phyloP scores from a whole-genome alignment of 257 asterid genomes.

The Scutellaria baicalensis region DNA sequence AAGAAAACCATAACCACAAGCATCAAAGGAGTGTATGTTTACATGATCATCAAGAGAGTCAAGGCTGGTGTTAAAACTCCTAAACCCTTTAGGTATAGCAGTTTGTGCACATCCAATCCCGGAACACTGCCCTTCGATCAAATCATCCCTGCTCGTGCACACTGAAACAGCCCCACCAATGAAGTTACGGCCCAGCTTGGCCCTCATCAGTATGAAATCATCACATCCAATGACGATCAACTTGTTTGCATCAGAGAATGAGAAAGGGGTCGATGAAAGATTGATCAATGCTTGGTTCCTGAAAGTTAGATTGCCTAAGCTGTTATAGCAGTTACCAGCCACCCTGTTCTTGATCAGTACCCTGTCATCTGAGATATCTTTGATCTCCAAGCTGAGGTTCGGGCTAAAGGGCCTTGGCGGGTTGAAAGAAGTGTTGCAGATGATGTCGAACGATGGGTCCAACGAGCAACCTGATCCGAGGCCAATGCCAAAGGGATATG shows the following conservation, averaged over 20 bases:
- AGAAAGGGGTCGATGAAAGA: slow-evolving; percentile 2
- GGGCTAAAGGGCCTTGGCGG: slow-evolving; percentile 21
- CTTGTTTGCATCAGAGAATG: slow-evolving; percentile 31
- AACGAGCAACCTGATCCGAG: slow-evolving; percentile 26
- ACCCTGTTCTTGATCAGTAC: slow-evolving; percentile 17
- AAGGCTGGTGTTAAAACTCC: neutral
- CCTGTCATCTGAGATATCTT: slow-evolving; percentile 5
- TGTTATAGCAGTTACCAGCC: slow-evolving; percentile 16
- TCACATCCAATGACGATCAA: slow-evolving; percentile 47
- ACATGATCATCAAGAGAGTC: neutral
- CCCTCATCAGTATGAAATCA: slow-evolving; percentile 16
- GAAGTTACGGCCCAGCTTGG: slow-evolving; percentile 22
- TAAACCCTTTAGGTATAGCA: slow-evolving; percentile 41
- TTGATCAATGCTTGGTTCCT: neutral
- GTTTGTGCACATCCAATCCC: slow-evolving; percentile 63
- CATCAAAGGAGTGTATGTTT: slow-evolving; percentile 16
- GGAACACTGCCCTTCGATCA: slow-evolving; percentile 40
- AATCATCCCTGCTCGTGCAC: slow-evolving; percentile 23
- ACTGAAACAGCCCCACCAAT: slow-evolving; percentile 30
- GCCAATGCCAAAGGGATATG: slow-evolving; percentile 48
- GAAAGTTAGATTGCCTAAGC: neutral
- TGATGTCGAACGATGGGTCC: slow-evolving; percentile 21
- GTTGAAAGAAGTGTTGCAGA: slow-evolving; percentile 26
- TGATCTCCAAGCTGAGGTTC: neutral
- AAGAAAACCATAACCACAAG: slow-evolving; percentile 46